These are phyloP conservation scores for Saturnispora sekii DNA, from an alignment of 805 yeast species.

Conservation along the genomic window DNA sequence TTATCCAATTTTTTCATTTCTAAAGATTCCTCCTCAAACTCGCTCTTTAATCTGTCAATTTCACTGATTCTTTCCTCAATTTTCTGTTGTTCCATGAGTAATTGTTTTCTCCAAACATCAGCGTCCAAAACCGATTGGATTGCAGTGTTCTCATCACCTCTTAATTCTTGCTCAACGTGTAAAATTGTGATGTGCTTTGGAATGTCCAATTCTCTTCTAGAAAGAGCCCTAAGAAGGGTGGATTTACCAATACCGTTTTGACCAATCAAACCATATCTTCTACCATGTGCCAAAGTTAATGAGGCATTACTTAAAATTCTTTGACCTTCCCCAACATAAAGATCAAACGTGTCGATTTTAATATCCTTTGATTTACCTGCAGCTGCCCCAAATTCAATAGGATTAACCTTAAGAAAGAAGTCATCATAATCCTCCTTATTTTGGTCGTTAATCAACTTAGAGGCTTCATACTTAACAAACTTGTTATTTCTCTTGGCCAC, in stretches of 20 bases:
- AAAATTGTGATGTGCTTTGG: slow-evolving; percentile 93
- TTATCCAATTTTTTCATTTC: slow-evolving; percentile 75
- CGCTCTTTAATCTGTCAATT: slow-evolving; percentile 57
- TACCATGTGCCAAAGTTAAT: slow-evolving; percentile 81
- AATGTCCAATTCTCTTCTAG: slow-evolving; percentile 86
- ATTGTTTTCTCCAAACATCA: slow-evolving; percentile 96
- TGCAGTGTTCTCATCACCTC: slow-evolving; percentile 88
- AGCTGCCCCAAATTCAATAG: slow-evolving; percentile 77
- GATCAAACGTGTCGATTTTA: slow-evolving; percentile 83
- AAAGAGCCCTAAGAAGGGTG: slow-evolving; percentile 79
- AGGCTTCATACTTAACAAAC: slow-evolving; percentile 88
- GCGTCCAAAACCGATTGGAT: slow-evolving; percentile 96
- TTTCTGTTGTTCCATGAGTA: slow-evolving; percentile 65
- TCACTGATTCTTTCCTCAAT: slow-evolving; percentile 67
- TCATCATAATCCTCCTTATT: slow-evolving; percentile 79
- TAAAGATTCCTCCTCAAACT: slow-evolving; percentile 66
- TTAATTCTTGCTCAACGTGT: slow-evolving; percentile 95
- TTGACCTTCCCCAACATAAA: slow-evolving; percentile 92
- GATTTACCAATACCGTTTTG: slow-evolving; percentile 99
- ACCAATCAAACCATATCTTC: slow-evolving; percentile 95
- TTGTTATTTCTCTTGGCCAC: slow-evolving; percentile 80
- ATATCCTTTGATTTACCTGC: slow-evolving; percentile 98
- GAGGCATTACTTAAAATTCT: slow-evolving; percentile 85
- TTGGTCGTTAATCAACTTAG: slow-evolving; percentile 63
- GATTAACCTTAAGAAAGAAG: slow-evolving; percentile 91